Percentiles rank a stretch among this genome's conserved stretches.
These are phyloP conservation scores for Heterobasidion occidentale DNA, from an alignment of 1,284 basidiomycete genomes.

Conservation along the genomic window DNA sequence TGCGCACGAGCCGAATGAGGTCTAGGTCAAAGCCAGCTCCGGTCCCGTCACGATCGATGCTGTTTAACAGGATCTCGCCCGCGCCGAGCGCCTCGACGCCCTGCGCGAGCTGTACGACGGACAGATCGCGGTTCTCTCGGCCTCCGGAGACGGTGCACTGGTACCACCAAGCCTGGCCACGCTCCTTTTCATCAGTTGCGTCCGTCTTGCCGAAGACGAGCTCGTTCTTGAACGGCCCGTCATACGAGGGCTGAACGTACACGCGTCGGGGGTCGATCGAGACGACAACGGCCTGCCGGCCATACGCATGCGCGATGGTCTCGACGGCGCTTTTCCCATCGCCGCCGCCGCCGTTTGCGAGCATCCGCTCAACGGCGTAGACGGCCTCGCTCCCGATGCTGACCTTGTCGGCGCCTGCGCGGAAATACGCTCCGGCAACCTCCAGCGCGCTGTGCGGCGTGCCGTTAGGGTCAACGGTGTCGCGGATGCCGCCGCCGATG, in stretches of 20 bases:
- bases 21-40: conserved; percentile 91
- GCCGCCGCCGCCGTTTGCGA: conserved; percentile 37
- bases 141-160: conserved; percentile 96
- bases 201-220: conserved; percentile 51
- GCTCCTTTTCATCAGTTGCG: conserved; percentile 39
- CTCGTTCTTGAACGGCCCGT: conserved; percentile 65
- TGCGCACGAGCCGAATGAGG: conserved; percentile 72
- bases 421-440: conserved; percentile 94
- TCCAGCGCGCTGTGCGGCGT: conserved; percentile 83
- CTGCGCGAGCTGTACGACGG: conserved; percentile 85
- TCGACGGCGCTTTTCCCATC: conserved; percentile 88
- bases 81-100: conserved; percentile 90
- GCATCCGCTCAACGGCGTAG: conserved; percentile 82
- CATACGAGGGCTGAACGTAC: conserved; percentile 67
- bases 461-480: conserved; percentile 93
- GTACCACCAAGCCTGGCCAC: conserved; percentile 94
- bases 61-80: conserved; percentile 94
- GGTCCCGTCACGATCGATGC: conserved; percentile 94
- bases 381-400: conserved; percentile 97
- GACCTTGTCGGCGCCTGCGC: conserved; percentile 97
- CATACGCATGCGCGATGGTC: conserved; percentile 86
- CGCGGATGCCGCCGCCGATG: conserved; percentile 98
- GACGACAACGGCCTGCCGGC: conserved; percentile 96
- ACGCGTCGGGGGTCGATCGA: conserved; percentile 92
- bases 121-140: conserved; percentile 81